Percentiles rank a stretch among this genome's conserved stretches.
phyloP scores from a whole-genome alignment of 768 basidiomycete genomes.

The Nidula microcarpa region DNA sequence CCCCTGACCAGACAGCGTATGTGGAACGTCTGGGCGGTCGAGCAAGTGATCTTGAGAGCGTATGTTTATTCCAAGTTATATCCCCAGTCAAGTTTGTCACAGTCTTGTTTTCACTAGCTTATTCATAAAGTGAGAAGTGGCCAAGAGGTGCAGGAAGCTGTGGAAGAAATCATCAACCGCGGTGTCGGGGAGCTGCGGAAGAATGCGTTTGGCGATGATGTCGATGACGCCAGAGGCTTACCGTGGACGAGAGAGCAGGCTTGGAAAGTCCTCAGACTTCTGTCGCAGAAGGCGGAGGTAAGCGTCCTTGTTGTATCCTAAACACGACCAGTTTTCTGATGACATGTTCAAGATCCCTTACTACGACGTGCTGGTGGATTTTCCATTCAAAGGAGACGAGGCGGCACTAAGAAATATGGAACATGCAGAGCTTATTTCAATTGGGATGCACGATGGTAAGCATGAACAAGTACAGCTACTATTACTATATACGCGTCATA shows the following conservation, averaged over 20 bases:
- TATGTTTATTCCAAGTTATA: conserved; percentile 28
- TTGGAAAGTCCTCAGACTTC: conserved; percentile 75
- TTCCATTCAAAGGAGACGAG: conserved; percentile 93
- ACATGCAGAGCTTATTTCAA: conserved; percentile 81
- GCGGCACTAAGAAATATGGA: conserved; percentile 79
- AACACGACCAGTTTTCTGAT: too few relatives aligned
- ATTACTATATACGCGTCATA: not conserved
- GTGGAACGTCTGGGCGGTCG: conserved; percentile 85
- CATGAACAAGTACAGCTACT: not conserved
- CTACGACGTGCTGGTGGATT: conserved; percentile 74
- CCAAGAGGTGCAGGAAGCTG: conserved; percentile 69
- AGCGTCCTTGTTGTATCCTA: conserved; percentile 17
- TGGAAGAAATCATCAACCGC: conserved; percentile 84
- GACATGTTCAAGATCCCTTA: conserved; percentile 54
- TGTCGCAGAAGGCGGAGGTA: conserved; percentile 65
- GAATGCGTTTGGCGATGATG: conserved; percentile 90
- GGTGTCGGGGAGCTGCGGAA: conserved; percentile 84
- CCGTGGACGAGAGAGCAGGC: conserved; percentile 87
- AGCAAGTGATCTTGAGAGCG: conserved; percentile 84
- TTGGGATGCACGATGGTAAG: conserved; percentile 71
- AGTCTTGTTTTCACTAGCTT: conserved; percentile 40
- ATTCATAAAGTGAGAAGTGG: conserved; percentile 84
- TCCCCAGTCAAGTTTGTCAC: not conserved
- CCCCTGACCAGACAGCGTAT: conserved; percentile 47
- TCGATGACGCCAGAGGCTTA: conserved; percentile 79